Base-by-base conservation (phyloP, 1,284 basidiomycete genomes). In the Coniferiporia weirii region DNA sequence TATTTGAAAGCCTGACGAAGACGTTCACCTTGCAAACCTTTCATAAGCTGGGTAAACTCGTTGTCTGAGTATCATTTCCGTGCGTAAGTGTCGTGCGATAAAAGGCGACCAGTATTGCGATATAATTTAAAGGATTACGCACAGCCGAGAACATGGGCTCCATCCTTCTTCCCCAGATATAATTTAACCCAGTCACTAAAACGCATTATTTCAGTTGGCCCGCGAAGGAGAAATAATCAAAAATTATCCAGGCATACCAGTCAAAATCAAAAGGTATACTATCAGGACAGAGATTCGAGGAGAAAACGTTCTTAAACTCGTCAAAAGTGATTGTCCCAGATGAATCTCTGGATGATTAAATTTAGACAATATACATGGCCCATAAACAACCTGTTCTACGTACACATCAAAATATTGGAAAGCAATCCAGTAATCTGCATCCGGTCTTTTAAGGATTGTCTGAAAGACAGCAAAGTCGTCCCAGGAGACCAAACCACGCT, bases 11-110 rank as follows among this genome's bases (percentile, higher is more conserved):
- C 89, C 75, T 98, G 95, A 64, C 95, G 87, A 61, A 97, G 79
- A 51, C 95, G 87, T 74, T 98, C 95, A 67, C 94, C 95, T 76
- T 96, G 95, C 62, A 97, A 81, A 48, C 93, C 95, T 74, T 96
- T 97, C 93, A 98, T 96, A 63, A 98, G 76, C 75, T 93, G 92
- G 38, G 93, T 96, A 75, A 97, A 97, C 74, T 97, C 94, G 70
- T 90, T 89, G 75, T 94, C 91, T 94, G 64, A 43, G 15, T 38
- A 52, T 19, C 46, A 58, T 59, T 51, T 63, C 9, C 15, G 8
- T 40, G 57, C 44, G 20, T 50, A 49, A 52, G 13, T 66, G 60
- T 27, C 27, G 27, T 27, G 27, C 27, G 27, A 3, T 3, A 27
- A 27, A 3, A 3, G 27, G 27, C 5, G 5, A 27, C 2, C 27